Base-by-base conservation (phyloP, 2,329 filamentous ascomycete genomes). In the Phyllosticta citribraziliensis region DNA sequence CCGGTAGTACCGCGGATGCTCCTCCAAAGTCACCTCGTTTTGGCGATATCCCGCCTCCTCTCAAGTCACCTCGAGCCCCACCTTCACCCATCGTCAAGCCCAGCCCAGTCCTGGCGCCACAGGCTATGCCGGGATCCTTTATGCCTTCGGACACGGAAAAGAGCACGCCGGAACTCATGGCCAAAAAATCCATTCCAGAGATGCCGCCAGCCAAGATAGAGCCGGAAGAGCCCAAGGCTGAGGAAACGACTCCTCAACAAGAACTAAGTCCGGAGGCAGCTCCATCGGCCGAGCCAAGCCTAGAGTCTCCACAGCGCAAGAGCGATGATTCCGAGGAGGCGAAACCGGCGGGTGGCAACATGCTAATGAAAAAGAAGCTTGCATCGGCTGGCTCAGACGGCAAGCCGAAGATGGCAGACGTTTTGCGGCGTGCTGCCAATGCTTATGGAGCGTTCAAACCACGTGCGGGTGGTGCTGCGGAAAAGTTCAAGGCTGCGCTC, bases 301-400 rank as follows among this genome's bases (percentile, higher is more conserved):
- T 14, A 5, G 40, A 47, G 6, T 47, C 40, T n/a, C 40, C 40
- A n/a, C 61, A 71, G n/a, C 51, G 57, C 80, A 79, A 74, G 73
- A 76, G 67, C 73, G 81, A 82, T 27, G 80, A 81, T 53, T 55
- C 57, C 24, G 22, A 56, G 51, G 72, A 74, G 30, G 78, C 81
- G 65, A 79, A 89, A n/a, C 90, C 91, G 19, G 91, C 91, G 0
- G 80, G 96, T 6, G 91, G 91, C 0, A 90, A 91, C 1, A 96
- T 96, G 92, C 88, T 97, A 68, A 93, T 90, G 74, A 84, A 87
- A 64, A 90, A 89, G 70, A 84, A 83, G 64, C 50, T 57, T 3
- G 59, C 27, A 17, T 33, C 19, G 1, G 27, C 51, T 24, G 51
- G 20, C 5, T 86, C 86, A 0, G 84, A 84, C 64, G 87, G 85